Percentiles rank a stretch among this genome's conserved stretches.
These are phyloP conservation scores for Xylariales sp. DNA, from an alignment of 2,329 filamentous ascomycete species.

Conservation along the genomic window DNA sequence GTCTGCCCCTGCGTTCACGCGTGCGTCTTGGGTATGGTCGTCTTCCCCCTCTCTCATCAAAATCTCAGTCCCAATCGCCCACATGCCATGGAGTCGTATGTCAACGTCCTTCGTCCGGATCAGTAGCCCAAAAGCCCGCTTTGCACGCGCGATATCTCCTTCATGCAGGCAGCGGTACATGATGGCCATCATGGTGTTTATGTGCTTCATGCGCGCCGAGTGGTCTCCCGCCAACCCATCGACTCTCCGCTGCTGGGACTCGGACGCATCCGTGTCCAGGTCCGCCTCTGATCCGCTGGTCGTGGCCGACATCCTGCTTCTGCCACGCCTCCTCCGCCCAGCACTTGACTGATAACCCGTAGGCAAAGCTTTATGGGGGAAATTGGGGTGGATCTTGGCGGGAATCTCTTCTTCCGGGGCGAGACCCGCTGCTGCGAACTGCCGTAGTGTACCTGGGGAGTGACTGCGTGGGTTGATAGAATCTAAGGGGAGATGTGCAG, in stretches of 20 bases:
- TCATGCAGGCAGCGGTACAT: slow-evolving; percentile 68
- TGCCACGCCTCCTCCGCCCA: slow-evolving; percentile 8
- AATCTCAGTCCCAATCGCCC: slow-evolving; percentile 83
- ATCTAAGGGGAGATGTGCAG: slow-evolving; percentile 24
- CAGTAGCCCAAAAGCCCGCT: slow-evolving; percentile 70
- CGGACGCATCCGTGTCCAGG: slow-evolving; percentile 9
- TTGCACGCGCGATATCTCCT: slow-evolving; percentile 67
- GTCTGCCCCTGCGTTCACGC: neutral
- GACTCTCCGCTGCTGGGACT: slow-evolving; percentile 9
- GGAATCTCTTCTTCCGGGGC: slow-evolving; percentile 40
- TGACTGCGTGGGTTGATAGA: slow-evolving; percentile 54
- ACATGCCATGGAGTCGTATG: slow-evolving; percentile 63
- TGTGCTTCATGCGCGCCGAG: slow-evolving; percentile 46
- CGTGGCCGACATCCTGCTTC: slow-evolving; percentile 10
- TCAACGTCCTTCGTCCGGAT: slow-evolving; percentile 60
- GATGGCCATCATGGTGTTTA: slow-evolving; percentile 63
- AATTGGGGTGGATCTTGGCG: slow-evolving; percentile 33
- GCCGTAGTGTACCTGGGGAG: slow-evolving; percentile 43
- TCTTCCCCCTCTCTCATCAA: slow-evolving; percentile 56
- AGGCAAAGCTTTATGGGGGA: slow-evolving; percentile 46
- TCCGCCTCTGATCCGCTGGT: slow-evolving; percentile 11
- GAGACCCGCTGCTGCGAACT: slow-evolving; percentile 51
- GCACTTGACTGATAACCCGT: slow-evolving; percentile 3
- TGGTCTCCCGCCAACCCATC: slow-evolving; percentile 16
- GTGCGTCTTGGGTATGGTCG: slow-evolving; percentile 8